Base-by-base conservation (phyloP, 2,329 filamentous ascomycete species). In the Nemania sp. region DNA sequence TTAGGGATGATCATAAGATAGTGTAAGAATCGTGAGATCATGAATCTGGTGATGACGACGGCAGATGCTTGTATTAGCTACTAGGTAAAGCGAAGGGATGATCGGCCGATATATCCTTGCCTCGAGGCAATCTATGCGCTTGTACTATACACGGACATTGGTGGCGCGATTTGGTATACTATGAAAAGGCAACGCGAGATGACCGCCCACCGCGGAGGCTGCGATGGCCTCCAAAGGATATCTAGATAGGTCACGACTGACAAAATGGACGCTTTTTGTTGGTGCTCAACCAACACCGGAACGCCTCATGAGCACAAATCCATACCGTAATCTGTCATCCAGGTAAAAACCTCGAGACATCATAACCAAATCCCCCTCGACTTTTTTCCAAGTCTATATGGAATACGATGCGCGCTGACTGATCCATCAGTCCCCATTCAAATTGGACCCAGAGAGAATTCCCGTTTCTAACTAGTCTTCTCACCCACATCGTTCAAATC, bases 21-120 rank as follows among this genome's bases (percentile, higher is more conserved):
- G 25, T 29, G 20, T 5, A 3, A 45, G 5, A 10, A 46, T n/a
- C 2, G 25, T 43, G 21, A 39, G n/a, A 42, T 13, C 7, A 17
- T 13, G 18, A 18, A 34, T 4, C n/a, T 9, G 20, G 39, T 59
- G 39, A 15, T 13, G 40, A 48, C 11, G 76, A 74, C 71, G 73
- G 73, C 76, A 76, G 4, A 76, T 74, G 71, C 60, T 69, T 21
- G 20, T 49, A 71, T 71, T 71, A 71, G 59, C 47, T 63, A 65
- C 42, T 67, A 65, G 62, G 63, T 58, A 42, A 60, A 67, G 60
- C 60, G 65, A 65, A 66, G 54, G 57, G 43, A 51, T 39, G 40
- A 42, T 52, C 25, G 40, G 39, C 46, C 17, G 46, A 43, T 54
- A 63, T 63, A 32, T 46, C 40, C 67, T 62, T 69, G 66, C 68